A percentile compares a stretch with the other conserved stretches of the same genome.
phyloP scores from a whole-genome alignment of 176 grass and related monocot genomes.

The Chrysopogon serrulatus region DNA sequence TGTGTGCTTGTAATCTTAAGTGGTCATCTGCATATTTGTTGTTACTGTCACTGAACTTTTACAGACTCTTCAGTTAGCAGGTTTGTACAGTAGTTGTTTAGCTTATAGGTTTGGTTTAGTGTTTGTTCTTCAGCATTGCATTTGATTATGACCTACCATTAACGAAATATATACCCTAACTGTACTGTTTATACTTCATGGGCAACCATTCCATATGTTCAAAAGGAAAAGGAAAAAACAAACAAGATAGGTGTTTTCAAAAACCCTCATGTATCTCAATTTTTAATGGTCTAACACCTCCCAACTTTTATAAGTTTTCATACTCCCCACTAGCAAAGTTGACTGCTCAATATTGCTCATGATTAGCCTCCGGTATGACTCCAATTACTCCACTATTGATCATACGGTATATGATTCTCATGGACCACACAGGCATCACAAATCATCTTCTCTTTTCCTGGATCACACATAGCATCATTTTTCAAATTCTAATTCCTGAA shows the following conservation, averaged over 20 bases:
- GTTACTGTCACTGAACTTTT: background rate
- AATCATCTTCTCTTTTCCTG: background rate
- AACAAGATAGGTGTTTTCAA: background rate
- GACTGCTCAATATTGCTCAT: background rate
- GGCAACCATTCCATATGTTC: background rate
- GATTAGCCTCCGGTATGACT: background rate
- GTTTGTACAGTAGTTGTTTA: background rate
- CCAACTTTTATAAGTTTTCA: background rate
- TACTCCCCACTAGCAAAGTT: background rate
- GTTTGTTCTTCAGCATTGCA: background rate
- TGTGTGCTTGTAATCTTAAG: background rate
- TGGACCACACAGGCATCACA: background rate
- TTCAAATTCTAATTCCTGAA: background rate
- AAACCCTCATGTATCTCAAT: background rate
- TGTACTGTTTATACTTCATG: background rate
- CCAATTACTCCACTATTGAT: background rate
- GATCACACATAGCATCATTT: background rate
- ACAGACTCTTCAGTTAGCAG: background rate
- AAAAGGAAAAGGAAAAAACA: background rate
- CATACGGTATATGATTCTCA: background rate
- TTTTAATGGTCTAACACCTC: background rate
- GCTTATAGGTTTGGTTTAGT: background rate
- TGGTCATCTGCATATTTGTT: background rate
- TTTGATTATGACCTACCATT: background rate
- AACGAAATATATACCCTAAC: background rate